Conservation (phyloP, 306 rosid species). For the Cicer chorassanicum region DNA sequence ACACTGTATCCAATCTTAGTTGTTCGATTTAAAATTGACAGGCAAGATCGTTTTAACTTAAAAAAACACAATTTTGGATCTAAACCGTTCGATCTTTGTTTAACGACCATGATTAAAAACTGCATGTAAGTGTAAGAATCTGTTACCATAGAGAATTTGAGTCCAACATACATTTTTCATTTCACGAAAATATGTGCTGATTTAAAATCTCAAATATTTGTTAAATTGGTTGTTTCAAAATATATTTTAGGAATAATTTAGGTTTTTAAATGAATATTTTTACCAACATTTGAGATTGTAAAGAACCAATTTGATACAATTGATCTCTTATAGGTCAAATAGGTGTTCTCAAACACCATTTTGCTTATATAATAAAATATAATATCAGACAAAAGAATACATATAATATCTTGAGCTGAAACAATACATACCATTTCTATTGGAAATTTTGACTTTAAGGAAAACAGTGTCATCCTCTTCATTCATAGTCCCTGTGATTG, state of each 20-base stretch:
- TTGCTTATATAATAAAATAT: too few relatives aligned
- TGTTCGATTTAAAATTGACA: too few relatives aligned
- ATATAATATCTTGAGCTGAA: background rate
- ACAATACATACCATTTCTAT: conserved; percentile 53
- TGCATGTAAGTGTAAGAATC: too few relatives aligned
- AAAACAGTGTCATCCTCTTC: conserved; percentile 70
- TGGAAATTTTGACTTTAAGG: conserved; percentile 72
- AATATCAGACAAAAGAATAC: background rate
- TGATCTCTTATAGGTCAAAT: background rate
- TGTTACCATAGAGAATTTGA: too few relatives aligned
- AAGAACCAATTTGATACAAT: background rate
- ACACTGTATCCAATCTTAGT: too few relatives aligned
- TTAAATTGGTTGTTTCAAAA: background rate
- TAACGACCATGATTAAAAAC: too few relatives aligned
- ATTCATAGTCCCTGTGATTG: conserved; percentile 73
- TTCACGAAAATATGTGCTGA: too few relatives aligned
- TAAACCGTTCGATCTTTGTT: too few relatives aligned
- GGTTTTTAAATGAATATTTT: background rate
- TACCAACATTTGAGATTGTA: background rate
- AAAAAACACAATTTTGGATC: too few relatives aligned
- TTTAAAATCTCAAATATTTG: background rate
- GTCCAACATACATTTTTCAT: too few relatives aligned
- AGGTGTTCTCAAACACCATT: background rate
- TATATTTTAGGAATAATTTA: background rate
- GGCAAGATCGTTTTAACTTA: too few relatives aligned